Evolutionary conservation across 306 rosid species (phyloP), one percentile per base, ranked within the genome.

Genomic region (Vigna nakashimae): DNA sequence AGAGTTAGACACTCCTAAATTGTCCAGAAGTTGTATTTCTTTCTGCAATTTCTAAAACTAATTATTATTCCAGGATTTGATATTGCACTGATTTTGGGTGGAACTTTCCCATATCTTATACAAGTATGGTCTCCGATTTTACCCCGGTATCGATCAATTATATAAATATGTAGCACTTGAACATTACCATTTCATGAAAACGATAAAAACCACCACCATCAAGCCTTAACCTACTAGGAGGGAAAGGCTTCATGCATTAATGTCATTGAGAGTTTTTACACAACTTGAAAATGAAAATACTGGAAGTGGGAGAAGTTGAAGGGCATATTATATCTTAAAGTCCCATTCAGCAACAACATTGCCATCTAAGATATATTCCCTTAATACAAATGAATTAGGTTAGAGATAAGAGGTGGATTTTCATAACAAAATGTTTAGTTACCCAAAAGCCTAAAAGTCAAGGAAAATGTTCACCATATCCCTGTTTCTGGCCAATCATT

Each of bases 251-350:
- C 9, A 22, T 40, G 40, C 55, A 14, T 40, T 40, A 28, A 40
- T 15, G 68, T 73, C 17, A 26, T 24, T 16, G 57, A 9, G 2
- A 34, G 1, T 36, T 53, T 14, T 22, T 22, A 9, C 20, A 22
- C 9, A 7, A 6, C 3, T 40, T 18, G 16, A 72, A 71, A 58
- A 20, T 2, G 12, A 60, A 58, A 18, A 43, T 63, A 14, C 15
- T 6, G 66, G 26, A 72, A 38, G 3, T 56, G 42, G 67, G 66
- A 55, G 46, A 24, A 73, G 51, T 58, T 73, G 68, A 16, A 58
- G n/a, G 78, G 12, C 17, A 73, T 20, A 5, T 57, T 28, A 32
- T 59, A 45, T 24, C 69, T 38, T 9, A 43, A 73, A 58, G 30
- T 24, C n/a, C 32, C 46, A 53, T 14, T 8, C 43, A 18, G 53